Evolutionary conservation across 2,329 filamentous ascomycete genomes (phyloP), one percentile per base, ranked within the genome.

Genomic region (Thielaviopsis musarum): DNA sequence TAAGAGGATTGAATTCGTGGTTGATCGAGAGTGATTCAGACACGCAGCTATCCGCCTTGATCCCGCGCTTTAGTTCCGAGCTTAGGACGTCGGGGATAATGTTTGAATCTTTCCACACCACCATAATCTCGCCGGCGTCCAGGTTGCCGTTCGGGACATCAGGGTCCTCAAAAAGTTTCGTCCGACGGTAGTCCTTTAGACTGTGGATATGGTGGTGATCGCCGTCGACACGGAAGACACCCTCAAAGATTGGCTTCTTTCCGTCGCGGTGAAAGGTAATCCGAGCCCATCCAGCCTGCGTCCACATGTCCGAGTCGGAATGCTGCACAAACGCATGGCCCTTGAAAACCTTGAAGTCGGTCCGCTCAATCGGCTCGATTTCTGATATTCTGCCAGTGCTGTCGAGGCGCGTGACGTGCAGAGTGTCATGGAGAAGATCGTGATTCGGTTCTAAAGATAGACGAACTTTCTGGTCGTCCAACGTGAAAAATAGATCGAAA

Each of bases 81-180:
- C 22, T 26, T 34, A 56, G 38, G 6, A 19, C 22, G 22, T 74
- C 71, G 59, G 79, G 78, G 34, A 74, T 69, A 67, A 96, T 82
- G 69, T 98, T 93, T 28, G 90, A 95, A 68, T 97, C 91, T 64
- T 91, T 82, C 78, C 88, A 97, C 1, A 96, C 79, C 41, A 96
- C 77, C 91, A 98, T 93, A 67, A 81, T 85, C 62, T 95, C 87
- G 34, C 83, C 79, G 4, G 68, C 66, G 21, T 74, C 76, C 53
- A 74, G 71, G 30, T 75, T 68, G 34, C 73, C 70, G 28, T 67
- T 64, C 15, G 78, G 72, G 7, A 88, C 69, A 26, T 78, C 74
- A 1, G 90, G 88, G 69, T 98, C 93, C 52, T 83, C 73, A 22
- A 73, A 69, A 62, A 88, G 81, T 67, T 81, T 85, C 53, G 88